These are phyloP conservation scores for Fraxinus albicans DNA, from an alignment of 305 asterid genomes.

Conservation along the genomic window DNA sequence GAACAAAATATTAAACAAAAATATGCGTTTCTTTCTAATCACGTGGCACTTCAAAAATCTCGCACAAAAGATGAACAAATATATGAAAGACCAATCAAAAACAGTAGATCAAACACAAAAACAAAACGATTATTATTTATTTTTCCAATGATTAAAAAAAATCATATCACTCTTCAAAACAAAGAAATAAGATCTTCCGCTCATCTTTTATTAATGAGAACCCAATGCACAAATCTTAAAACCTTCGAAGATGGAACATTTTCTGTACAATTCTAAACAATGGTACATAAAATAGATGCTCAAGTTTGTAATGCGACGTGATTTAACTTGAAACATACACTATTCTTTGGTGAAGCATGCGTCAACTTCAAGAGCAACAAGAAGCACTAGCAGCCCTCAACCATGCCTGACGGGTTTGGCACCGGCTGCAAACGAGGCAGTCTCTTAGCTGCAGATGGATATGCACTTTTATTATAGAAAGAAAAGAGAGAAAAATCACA, in stretches of 20 bases:
- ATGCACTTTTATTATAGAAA: background rate
- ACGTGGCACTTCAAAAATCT: too few species aligned
- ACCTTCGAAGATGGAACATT: background rate
- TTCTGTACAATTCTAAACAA: background rate
- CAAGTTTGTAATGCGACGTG: background rate
- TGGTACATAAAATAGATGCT: background rate
- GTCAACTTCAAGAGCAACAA: too few species aligned
- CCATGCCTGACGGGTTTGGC: conserved; percentile 76
- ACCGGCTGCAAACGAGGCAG: conserved; percentile 75
- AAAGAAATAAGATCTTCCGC: background rate
- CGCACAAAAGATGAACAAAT: too few species aligned
- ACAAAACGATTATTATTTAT: background rate
- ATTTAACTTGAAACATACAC: background rate
- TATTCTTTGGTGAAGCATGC: background rate
- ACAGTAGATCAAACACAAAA: background rate
- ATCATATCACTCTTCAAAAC: background rate
- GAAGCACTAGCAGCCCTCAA: background rate
- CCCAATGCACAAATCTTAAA: background rate
- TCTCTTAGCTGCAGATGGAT: conserved; percentile 62
- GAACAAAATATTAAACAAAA: too few species aligned
- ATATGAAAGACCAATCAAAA: too few species aligned
- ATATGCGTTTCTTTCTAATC: too few species aligned
- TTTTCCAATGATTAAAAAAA: background rate
- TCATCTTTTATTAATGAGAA: background rate
- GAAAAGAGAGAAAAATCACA: background rate